Conservation (phyloP, 257 asterid species). For the Jacaranda copaia region DNA sequence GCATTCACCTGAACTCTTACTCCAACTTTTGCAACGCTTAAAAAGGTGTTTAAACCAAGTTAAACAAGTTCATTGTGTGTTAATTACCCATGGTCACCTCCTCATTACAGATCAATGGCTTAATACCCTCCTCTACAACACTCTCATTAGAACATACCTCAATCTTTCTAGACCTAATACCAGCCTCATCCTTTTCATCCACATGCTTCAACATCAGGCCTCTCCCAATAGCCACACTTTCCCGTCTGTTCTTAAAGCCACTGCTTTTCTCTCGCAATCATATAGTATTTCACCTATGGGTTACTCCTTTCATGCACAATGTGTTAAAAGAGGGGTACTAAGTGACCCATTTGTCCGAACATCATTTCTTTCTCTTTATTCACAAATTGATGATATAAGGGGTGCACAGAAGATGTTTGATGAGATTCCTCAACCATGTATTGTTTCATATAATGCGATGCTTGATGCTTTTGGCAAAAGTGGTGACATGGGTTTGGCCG, state of each 20-base stretch:
- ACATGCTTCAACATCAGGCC: constrained; percentile 75
- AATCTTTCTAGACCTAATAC: constrained; percentile 51
- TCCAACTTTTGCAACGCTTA: constrained; percentile 64
- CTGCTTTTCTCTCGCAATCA: constrained; percentile 45
- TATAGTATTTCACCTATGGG: constrained; percentile 41
- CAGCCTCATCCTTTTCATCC: constrained; percentile 59
- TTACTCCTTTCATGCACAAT: constrained; percentile 62
- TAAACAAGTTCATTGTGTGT: constrained; percentile 66
- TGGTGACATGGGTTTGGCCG: constrained; percentile 66
- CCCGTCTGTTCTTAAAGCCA: constrained; percentile 75
- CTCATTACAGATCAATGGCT: constrained; percentile 64
- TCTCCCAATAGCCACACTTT: constrained; percentile 82
- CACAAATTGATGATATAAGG: constrained; percentile 48
- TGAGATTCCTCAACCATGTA: constrained; percentile 67
- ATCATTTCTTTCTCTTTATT: constrained; percentile 62
- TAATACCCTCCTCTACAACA: constrained; percentile 80
- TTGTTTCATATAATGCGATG: constrained; percentile 74
- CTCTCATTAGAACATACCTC: constrained; percentile 74
- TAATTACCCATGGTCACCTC: constrained; percentile 64
- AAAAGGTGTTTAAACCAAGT: constrained; percentile 43
- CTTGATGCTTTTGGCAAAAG: constrained; percentile 72
- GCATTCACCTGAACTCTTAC: constrained; percentile 48
- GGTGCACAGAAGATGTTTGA: constrained; percentile 69
- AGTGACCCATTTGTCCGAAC: constrained; percentile 77
- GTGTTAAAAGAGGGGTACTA: constrained; percentile 68